phyloP scores from a whole-genome alignment of 1,139 yeast genomes.

The Hyphopichia wangnamkhiaoensis region DNA sequence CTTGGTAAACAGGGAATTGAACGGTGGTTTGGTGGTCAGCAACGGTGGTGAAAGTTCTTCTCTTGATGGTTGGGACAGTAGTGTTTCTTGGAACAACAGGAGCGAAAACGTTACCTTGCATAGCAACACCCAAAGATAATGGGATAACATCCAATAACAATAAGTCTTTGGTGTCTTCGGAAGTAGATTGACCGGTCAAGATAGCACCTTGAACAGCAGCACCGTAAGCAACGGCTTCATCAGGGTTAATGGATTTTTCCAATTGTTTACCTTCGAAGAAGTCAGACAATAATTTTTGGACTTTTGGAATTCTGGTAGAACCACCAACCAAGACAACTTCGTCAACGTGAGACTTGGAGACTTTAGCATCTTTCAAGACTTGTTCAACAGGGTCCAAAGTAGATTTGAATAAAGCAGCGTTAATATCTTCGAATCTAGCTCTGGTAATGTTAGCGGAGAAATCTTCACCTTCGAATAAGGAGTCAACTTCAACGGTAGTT shows the following conservation, averaged over 20 bases:
- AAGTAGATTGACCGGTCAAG: constrained; percentile 96
- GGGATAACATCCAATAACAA: constrained; percentile 98
- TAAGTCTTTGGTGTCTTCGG: constrained; percentile 96
- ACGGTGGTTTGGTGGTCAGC: constrained; percentile 99
- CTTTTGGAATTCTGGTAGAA: constrained; percentile 99
- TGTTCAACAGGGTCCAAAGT: constrained; percentile 97
- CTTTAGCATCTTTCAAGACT: constrained; percentile 94
- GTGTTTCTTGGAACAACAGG: constrained; percentile 99
- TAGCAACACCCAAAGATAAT: constrained; percentile 97
- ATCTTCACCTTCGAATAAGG: constrained; percentile 94
- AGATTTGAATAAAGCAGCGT: constrained; percentile 93
- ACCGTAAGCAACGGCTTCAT: constrained; percentile 98
- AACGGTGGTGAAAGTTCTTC: constrained; percentile 99
- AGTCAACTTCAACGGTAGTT: constrained; percentile 96
- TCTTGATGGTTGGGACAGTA: constrained; percentile 99
- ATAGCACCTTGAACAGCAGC: constrained; percentile 99
- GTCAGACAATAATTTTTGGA: constrained; percentile 95
- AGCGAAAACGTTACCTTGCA: constrained; percentile 99
- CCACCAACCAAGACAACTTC: constrained; percentile 99
- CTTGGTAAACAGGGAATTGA: constrained; percentile 99
- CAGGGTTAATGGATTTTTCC: constrained; percentile 97
- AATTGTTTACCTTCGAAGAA: constrained; percentile 98
- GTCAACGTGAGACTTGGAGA: constrained; percentile 83
- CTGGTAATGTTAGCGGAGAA: constrained; percentile 96
- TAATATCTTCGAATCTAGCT: constrained; percentile 98